These are phyloP conservation scores for Vararia minispora DNA, from an alignment of 768 basidiomycete species.

Conservation along the genomic window DNA sequence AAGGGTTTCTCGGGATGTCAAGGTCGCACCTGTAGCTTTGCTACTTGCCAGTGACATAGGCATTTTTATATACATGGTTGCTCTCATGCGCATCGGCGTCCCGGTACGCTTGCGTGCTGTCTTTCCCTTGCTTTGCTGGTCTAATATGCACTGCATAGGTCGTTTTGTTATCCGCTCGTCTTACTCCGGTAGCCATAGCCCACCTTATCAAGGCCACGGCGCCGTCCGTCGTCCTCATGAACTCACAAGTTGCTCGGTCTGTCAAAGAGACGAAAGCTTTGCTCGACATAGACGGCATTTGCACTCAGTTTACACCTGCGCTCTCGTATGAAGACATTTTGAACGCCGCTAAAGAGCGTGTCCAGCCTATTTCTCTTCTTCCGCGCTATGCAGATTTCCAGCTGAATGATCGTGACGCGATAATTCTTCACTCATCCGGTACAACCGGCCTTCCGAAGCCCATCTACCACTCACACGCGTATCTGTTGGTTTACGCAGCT, in stretches of 20 bases:
- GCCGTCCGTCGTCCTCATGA: constrained; percentile 22
- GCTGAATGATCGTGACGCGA: constrained; percentile 24
- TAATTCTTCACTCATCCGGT: constrained; percentile 40
- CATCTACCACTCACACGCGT: constrained; percentile 23
- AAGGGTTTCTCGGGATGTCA: constrained; percentile 16
- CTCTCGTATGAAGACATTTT: constrained; percentile 22
- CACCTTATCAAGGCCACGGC: constrained; percentile 24
- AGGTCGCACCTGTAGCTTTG: constrained; percentile 24
- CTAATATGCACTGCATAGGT: constrained; percentile 16
- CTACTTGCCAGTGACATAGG: constrained; percentile 27
- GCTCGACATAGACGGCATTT: not conserved
- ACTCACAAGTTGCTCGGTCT: constrained; percentile 21
- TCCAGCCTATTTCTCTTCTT: constrained; percentile 16
- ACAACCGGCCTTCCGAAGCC: constrained; percentile 42
- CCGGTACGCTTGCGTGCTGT: constrained; percentile 23
- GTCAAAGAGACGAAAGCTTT: constrained; percentile 19
- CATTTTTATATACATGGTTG: constrained; percentile 27
- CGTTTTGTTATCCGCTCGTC: constrained; percentile 25
- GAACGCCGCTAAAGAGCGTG: constrained; percentile 6
- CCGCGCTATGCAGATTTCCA: constrained; percentile 14
- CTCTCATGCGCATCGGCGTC: constrained; percentile 25
- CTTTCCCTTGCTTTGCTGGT: not conserved
- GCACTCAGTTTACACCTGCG: constrained; percentile 15
- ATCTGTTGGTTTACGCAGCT: constrained; percentile 23
- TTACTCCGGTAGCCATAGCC: constrained; percentile 24